Percentiles rank a stretch among this genome's conserved stretches.
phyloP scores from a whole-genome alignment of 176 grass and related monocot genomes.

The Hyparrhenia diplandra region DNA sequence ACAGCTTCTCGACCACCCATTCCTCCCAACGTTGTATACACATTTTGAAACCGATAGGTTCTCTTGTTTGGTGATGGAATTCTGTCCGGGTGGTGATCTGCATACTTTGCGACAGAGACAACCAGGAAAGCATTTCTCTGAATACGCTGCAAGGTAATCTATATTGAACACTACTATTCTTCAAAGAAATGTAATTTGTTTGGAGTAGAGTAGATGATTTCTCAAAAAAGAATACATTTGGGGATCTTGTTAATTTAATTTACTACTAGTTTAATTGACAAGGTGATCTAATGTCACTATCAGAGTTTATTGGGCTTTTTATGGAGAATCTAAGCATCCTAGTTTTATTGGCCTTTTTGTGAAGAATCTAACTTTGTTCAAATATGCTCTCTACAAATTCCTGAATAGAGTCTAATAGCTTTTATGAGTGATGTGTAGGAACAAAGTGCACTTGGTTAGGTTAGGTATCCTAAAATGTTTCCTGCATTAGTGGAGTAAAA shows the following conservation, averaged over 20 bases:
- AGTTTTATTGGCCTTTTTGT: not conserved
- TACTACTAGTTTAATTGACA: not conserved
- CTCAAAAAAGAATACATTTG: not conserved
- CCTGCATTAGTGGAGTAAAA: not conserved
- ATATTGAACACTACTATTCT: not conserved
- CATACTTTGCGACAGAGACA: constrained; percentile 87
- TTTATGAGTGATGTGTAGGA: constrained; percentile 3
- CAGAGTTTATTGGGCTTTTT: not conserved
- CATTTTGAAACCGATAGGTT: constrained; percentile 92
- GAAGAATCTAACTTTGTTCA: not conserved
- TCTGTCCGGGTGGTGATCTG: constrained; percentile 94
- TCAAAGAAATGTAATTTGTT: not conserved
- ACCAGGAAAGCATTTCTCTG: constrained; percentile 78
- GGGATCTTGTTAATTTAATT: not conserved
- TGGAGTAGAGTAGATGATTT: not conserved
- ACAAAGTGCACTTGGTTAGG: constrained; percentile 21
- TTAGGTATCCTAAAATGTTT: not conserved
- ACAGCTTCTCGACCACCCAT: constrained; percentile 83
- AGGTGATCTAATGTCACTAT: not conserved
- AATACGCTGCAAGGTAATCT: constrained; percentile 80
- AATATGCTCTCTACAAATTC: not conserved
- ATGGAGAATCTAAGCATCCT: not conserved
- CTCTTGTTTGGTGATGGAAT: constrained; percentile 96
- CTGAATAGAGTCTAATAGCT: not conserved
- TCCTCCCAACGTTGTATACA: constrained; percentile 82